Evolutionary conservation across 805 yeast species (phyloP), one percentile per base, ranked within the genome.

Genomic region (Candida caryicola): DNA sequence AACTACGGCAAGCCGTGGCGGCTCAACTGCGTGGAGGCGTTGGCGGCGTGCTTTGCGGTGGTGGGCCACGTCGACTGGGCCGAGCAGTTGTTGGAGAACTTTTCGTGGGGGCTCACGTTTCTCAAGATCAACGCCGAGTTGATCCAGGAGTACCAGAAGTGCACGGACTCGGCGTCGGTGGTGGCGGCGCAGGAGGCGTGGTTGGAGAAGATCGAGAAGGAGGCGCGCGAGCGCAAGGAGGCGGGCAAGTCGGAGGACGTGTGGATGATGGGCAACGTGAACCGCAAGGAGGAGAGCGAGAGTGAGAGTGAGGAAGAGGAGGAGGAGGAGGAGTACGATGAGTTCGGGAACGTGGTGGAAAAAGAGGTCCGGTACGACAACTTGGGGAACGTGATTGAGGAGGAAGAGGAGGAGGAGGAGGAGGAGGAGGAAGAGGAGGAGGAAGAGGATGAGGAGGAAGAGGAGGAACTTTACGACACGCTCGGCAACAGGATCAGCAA

Each of bases 1-100:
- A 93, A 93, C 60, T 93, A 93, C 53, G 99, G 99, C 4, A 75
- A 84, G 51, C 97, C 99, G 0, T 90, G 97, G 98, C 77, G 81
- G 51, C 67, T 93, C 40, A 93, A 93, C 62, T 93, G 99, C 61
- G 99, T 88, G 4, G 99, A 93, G 59, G 99, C 99, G 0, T 66
- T 93, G 28, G 99, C 99, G 2, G 98, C 99, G 0, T 88, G 96
- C 54, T 84, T 93, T 55, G 95, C 95, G 1, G 90, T 93, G 40
- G 91, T 89, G 2, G 98, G 97, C 0, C 90, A 80, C 47, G 66
- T 67, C 31, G 97, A 90, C 47, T 88, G 95, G 95, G 98, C 99
- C 0, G 76, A 73, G 15, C 74, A 77, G 43, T 71, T 91, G 13
- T 62, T 93, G 45, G 72, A 78, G 33, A 79, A 90, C 54, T 93